phyloP scores from a whole-genome alignment of 176 grass and related monocot species.

The Elaeis guineensis region DNA sequence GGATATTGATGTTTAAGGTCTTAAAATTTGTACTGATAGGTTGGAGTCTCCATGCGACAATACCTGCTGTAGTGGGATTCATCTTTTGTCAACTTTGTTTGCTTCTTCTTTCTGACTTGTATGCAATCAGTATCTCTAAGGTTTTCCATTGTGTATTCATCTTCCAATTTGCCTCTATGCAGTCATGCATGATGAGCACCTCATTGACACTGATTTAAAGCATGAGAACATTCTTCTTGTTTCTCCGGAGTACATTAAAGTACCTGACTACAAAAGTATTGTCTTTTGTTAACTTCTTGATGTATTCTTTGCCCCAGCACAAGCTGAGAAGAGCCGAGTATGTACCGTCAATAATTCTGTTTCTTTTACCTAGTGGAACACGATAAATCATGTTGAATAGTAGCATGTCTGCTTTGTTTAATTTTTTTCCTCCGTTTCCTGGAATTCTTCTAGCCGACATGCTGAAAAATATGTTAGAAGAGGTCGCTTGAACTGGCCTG shows the following conservation, averaged over 20 bases:
- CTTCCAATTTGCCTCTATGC: slow-evolving; percentile 58
- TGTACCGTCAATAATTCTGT: background rate
- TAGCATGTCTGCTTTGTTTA: background rate
- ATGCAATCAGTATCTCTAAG: background rate
- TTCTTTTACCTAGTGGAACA: too few species aligned
- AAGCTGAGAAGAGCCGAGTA: slow-evolving; percentile 35
- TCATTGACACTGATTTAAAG: slow-evolving; percentile 99
- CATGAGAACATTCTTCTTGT: slow-evolving; percentile 99
- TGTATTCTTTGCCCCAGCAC: slow-evolving; percentile 12
- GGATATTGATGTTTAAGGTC: too few species aligned
- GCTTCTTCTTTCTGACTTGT: slow-evolving; percentile 11
- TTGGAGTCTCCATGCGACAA: too few species aligned
- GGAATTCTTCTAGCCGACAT: slow-evolving; percentile 36
- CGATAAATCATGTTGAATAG: background rate
- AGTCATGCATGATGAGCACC: slow-evolving; percentile 98
- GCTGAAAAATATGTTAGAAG: slow-evolving; percentile 73
- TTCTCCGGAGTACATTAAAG: slow-evolving; percentile 94
- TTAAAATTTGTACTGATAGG: too few species aligned
- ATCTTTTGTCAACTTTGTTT: slow-evolving; percentile 3
- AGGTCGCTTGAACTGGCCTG: slow-evolving; percentile 81
- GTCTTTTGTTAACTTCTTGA: too few species aligned
- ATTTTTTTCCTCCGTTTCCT: background rate
- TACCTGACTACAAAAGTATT: slow-evolving; percentile 99
- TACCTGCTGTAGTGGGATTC: too few species aligned
- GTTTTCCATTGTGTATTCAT: slow-evolving; percentile 33